phyloP scores from a whole-genome alignment of 805 yeast genomes.

The Schizosaccharomyces pombe region DNA sequence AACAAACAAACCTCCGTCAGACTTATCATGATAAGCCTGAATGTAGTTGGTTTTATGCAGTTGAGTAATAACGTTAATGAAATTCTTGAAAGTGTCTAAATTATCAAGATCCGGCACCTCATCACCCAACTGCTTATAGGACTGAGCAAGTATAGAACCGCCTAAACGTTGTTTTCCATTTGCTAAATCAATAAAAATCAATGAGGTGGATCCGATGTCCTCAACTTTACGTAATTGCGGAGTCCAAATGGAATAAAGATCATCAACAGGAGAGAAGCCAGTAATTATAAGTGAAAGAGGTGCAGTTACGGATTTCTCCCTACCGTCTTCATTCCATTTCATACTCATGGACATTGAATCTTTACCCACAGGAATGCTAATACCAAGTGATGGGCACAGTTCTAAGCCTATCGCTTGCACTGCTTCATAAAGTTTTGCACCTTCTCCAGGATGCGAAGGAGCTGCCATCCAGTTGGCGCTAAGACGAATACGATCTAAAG shows the following conservation, averaged over 20 bases:
- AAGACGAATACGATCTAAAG: conserved; percentile 50
- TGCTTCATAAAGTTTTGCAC: conserved; percentile 82
- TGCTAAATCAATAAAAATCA: conserved; percentile 65
- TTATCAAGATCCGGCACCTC: conserved; percentile 65
- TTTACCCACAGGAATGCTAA: conserved; percentile 92
- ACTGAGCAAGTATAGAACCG: conserved; percentile 89
- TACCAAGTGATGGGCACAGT: conserved; percentile 76
- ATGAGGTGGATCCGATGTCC: conserved; percentile 20
- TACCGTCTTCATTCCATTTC: conserved; percentile 47
- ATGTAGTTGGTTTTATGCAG: conserved; percentile 37
- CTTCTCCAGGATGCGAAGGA: conserved; percentile 86
- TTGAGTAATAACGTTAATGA: conserved; percentile 43
- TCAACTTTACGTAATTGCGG: conserved; percentile 40
- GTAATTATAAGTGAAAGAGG: conserved; percentile 81
- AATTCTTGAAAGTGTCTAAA: conserved; percentile 34
- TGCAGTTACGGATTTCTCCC: conserved; percentile 63
- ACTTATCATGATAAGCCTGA: conserved; percentile 78
- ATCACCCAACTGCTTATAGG: conserved; percentile 67
- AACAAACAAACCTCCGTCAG: conserved; percentile 85
- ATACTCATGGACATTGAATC: conserved; percentile 97
- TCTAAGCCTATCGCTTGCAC: conserved; percentile 90
- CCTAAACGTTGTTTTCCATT: conserved; percentile 41
- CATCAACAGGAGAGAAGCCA: conserved; percentile 67
- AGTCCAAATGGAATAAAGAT: conserved; percentile 86
- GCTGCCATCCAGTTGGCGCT: conserved; percentile 99